phyloP scores from a whole-genome alignment of 1,284 basidiomycete species.

The Sutorius eximius region DNA sequence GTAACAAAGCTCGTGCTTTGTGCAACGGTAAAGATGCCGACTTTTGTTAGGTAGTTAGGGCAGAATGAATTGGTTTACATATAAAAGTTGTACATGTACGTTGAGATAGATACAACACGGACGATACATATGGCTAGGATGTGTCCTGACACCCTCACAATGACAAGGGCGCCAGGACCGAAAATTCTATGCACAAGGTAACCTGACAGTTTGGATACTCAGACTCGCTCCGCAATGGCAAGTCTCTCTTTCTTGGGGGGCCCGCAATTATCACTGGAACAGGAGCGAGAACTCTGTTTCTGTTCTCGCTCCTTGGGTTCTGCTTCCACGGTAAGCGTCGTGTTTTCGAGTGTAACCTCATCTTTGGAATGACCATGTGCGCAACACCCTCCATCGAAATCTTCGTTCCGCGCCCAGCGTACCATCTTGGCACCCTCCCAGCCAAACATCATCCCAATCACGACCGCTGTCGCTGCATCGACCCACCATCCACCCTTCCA shows the following conservation, averaged over 20 bases:
- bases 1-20: neutral
- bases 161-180: neutral
- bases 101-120: neutral
- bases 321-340: neutral
- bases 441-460: slow-evolving; percentile 42
- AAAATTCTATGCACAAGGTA: neutral
- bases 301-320: neutral
- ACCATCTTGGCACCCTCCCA: slow-evolving; percentile 45
- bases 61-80: neutral
- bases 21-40: neutral
- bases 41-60: too few species aligned
- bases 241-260: neutral
- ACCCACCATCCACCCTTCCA: slow-evolving; percentile 51
- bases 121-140: neutral
- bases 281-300: neutral
- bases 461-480: slow-evolving; percentile 42
- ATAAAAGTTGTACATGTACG: neutral
- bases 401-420: slow-evolving; percentile 36
- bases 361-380: slow-evolving; percentile 3
- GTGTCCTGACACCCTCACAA: neutral
- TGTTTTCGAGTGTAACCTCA: neutral
- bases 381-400: slow-evolving; percentile 44
- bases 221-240: neutral
- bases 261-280: neutral
- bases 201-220: neutral